These are phyloP conservation scores for Cercophora newfieldiana DNA, from an alignment of 495 filamentous ascomycete genomes.

Conservation along the genomic window DNA sequence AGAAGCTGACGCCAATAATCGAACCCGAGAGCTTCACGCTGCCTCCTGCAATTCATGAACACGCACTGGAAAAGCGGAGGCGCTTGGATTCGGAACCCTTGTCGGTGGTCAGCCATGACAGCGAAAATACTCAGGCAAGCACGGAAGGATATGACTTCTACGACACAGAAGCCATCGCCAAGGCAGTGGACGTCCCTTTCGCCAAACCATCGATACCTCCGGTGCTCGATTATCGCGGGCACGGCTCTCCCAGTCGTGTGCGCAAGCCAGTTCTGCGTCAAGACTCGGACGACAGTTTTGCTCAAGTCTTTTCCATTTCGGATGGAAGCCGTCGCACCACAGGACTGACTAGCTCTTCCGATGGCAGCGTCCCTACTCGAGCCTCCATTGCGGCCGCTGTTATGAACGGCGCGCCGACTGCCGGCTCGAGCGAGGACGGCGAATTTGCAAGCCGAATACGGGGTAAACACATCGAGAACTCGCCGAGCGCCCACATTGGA, in stretches of 20 bases:
- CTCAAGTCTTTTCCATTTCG: constrained; percentile 76
- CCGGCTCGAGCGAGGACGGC: constrained; percentile 30
- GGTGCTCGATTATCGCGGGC: constrained; percentile 34
- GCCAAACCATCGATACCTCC: constrained; percentile 29
- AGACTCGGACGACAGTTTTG: constrained; percentile 77
- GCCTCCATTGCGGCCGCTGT: constrained; percentile 18
- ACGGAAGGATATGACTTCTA: constrained; percentile 61
- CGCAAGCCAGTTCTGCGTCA: constrained; percentile 56
- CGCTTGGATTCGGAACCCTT: constrained; percentile 47
- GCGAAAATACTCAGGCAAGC: constrained; percentile 44
- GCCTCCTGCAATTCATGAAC: constrained; percentile 38
- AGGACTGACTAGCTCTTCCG: constrained; percentile 41
- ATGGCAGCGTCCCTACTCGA: constrained; percentile 28
- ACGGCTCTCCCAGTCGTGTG: constrained; percentile 25
- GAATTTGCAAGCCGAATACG: constrained; percentile 42
- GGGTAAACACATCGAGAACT: constrained; percentile 35
- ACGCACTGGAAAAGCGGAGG: constrained; percentile 29
- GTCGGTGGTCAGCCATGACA: constrained; percentile 44
- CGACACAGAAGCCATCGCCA: constrained; percentile 48
- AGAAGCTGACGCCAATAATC: constrained; percentile 41
- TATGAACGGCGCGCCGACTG: constrained; percentile 22
- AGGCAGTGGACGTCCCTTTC: constrained; percentile 43
- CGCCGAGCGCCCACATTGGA: constrained; percentile 25
- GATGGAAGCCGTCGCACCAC: constrained; percentile 55
- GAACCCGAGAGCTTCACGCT: constrained; percentile 46